Evolutionary conservation across 495 filamentous ascomycete species (phyloP).

Genomic region (Cercophora scortea): DNA sequence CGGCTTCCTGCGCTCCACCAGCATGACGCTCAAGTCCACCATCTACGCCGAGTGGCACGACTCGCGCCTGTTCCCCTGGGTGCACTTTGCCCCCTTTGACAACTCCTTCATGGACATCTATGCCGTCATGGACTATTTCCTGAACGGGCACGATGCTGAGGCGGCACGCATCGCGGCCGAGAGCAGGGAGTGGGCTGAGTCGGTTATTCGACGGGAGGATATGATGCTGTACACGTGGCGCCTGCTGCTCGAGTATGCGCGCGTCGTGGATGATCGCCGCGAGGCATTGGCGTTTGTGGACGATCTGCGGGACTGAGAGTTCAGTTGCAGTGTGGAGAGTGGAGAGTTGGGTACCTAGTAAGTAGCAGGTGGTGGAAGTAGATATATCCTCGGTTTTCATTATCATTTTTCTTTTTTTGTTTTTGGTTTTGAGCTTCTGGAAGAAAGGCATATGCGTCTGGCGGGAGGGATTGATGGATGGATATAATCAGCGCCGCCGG

Average conservation of each 20-base stretch:
- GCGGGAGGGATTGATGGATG: no score
- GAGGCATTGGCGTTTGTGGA: background rate
- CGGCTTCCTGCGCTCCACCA: conserved; percentile 35
- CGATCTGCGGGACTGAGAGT: background rate
- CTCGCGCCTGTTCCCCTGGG: conserved; percentile 45
- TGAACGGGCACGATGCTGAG: conserved; percentile 9
- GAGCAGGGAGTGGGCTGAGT: conserved; percentile 34
- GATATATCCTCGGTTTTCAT: no score
- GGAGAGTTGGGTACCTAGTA: no score
- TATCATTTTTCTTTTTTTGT: no score
- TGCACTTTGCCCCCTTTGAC: conserved; percentile 28
- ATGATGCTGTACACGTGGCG: conserved; percentile 34
- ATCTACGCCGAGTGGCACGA: conserved; percentile 53
- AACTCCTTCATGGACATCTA: conserved; percentile 36
- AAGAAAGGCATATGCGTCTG: no score
- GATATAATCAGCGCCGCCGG: no score
- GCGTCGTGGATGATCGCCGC: conserved; percentile 21
- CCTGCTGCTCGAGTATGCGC: conserved; percentile 37
- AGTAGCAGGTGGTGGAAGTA: no score
- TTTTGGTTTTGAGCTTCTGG: no score
- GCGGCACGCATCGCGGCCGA: conserved; percentile 35
- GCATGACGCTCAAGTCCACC: conserved; percentile 39
- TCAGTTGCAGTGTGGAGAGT: no score
- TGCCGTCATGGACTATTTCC: conserved; percentile 25
- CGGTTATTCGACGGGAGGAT: conserved; percentile 32